Base-by-base conservation (phyloP, 176 grass and related monocot species). In the Hordeum vulgare region DNA sequence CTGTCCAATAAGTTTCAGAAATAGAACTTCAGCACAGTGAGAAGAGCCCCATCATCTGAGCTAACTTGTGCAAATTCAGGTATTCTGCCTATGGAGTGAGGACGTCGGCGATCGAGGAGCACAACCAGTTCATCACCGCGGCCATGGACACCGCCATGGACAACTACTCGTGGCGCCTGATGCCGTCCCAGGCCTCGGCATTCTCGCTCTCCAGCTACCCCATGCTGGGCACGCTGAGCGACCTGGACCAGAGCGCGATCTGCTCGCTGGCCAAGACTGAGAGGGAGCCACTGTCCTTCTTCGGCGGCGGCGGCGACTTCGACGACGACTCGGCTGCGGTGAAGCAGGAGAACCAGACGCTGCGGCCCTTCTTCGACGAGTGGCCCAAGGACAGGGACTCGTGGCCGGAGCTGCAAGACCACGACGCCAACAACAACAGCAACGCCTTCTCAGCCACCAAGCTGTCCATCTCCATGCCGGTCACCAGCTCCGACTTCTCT, bases 331-430 rank as follows among this genome's bases (percentile, higher is more conserved):
- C 15, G 18, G 33, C 15, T 8, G 33, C 80, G 1, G 51, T 37
- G 31, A 90, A 92, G 86, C 80, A 94, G 81, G 91, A 87, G 74
- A 89, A 83, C 81, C 92, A 91, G 44, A 79, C 83, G 8, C 89
- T 97, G 61, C 94, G 78, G 26, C 92, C 92, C n/a, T 98, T 98
- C 86, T 89, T 95, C 20, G 92, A 98, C 73, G 89, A 98, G 72
- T 98, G 95, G 95, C 95, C 95, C 4, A 87, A 87, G 80, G 64
- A 88, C 12, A 90, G 85, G 61, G 88, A 86, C 71, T 90, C 88
- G 21, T 97, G 91, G 91, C 21, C 89, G 11, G 94, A 97, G 47
- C 80, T 91, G 20, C 71, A 71, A 5, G 89, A 86, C 1, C 51
- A 21, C 24, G 87, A 90, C 60, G 2, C 13, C 64, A 97, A 61